phyloP scores from a whole-genome alignment of 768 basidiomycete genomes.

The Grammothele lineata region DNA sequence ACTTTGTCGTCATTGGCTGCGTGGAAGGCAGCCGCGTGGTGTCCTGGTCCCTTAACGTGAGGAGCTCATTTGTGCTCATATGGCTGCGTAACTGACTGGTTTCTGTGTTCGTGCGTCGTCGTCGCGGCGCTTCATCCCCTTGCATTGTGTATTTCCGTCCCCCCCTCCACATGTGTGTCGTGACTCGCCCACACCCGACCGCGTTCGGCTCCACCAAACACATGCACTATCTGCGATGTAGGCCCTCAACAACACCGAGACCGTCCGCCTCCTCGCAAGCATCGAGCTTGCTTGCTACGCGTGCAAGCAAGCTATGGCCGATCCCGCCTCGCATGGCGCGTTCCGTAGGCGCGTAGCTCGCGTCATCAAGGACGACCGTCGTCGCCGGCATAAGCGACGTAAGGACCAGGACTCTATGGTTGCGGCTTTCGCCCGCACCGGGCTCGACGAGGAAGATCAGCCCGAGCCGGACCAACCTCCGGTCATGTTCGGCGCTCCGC shows the following conservation, averaged over 20 bases:
- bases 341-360: conserved; percentile 69
- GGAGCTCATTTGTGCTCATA: conserved; percentile 19
- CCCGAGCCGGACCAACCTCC: not conserved
- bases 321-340: conserved; percentile 64
- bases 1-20: conserved; percentile 80
- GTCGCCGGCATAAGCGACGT: conserved; percentile 74
- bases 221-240: too few species aligned
- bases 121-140: too few species aligned
- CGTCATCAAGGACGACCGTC: conserved; percentile 81
- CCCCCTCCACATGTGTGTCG: too few species aligned
- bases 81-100: not conserved
- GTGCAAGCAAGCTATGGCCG: conserved; percentile 62
- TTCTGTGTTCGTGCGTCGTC: too few species aligned
- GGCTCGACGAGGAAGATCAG: conserved; percentile 23
- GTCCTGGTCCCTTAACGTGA: conserved; percentile 82
- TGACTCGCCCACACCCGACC: too few species aligned
- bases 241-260: conserved; percentile 83
- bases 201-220: too few species aligned
- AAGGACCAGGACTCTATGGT: conserved; percentile 83
- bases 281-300: conserved; percentile 83
- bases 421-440: conserved; percentile 65
- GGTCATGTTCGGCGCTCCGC: conserved; percentile 2
- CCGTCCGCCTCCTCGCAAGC: conserved; percentile 74
- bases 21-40: conserved; percentile 71
- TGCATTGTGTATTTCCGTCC: too few species aligned